These are phyloP conservation scores for Exophiala oligosperma DNA, from an alignment of 2,329 filamentous ascomycete species.

Conservation along the genomic window DNA sequence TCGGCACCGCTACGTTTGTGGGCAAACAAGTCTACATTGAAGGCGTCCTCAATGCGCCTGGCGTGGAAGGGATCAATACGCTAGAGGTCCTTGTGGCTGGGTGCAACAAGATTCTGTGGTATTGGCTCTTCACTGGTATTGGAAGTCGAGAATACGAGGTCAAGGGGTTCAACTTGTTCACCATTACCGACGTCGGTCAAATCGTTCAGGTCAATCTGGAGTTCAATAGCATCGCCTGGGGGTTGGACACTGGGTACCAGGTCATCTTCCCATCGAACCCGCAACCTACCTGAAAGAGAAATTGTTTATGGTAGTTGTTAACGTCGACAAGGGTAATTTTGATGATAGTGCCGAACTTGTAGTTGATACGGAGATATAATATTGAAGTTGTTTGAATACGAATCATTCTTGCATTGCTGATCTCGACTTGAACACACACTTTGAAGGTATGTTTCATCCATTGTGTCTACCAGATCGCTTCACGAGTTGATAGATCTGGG, in stretches of 20 bases:
- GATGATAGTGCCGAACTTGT: no score
- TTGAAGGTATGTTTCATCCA: no score
- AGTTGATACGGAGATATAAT: no score
- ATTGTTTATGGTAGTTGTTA: background rate
- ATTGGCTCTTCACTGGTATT: constrained; percentile 26
- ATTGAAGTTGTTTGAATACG: no score
- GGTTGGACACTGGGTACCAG: constrained; percentile 23
- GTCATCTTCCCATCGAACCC: constrained; percentile 14
- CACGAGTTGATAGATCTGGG: no score
- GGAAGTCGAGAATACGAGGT: constrained; percentile 18
- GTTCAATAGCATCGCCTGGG: constrained; percentile 28
- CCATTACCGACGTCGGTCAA: constrained; percentile 13
- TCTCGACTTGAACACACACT: no score
- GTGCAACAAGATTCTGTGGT: constrained; percentile 23
- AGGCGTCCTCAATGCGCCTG: constrained; percentile 19
- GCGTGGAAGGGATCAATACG: constrained; percentile 21
- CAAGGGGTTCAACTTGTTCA: constrained; percentile 27
- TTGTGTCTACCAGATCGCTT: no score
- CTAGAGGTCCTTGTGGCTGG: constrained; percentile 23
- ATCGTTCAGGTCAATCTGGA: constrained; percentile 17
- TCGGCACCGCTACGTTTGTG: constrained; percentile 20
- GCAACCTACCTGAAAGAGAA: background rate
- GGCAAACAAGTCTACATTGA: constrained; percentile 24
- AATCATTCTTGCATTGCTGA: no score
- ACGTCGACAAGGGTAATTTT: background rate